Evolutionary conservation across 129 eudicot species (phyloP).

Genomic region (Artemisia argyi): DNA sequence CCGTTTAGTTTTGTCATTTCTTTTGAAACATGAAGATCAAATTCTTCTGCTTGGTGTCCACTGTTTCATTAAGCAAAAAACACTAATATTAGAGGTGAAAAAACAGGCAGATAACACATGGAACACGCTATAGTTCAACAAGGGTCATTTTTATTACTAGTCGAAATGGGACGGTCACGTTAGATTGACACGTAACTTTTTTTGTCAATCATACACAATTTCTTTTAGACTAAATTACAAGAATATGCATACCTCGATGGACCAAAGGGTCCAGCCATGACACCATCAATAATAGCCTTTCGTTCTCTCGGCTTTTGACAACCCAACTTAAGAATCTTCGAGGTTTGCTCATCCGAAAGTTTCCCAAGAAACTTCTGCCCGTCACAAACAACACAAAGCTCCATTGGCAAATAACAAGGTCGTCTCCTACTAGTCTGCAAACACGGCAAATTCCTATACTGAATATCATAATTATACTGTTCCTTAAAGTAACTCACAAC

Average conservation of each 20-base stretch:
- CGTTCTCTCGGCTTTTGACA: conserved; percentile 85
- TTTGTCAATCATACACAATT: neutral
- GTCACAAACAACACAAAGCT: conserved; percentile 89
- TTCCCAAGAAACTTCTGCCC: conserved; percentile 96
- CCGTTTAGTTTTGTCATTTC: conserved; percentile 87
- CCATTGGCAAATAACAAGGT: conserved; percentile 95
- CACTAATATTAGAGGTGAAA: neutral
- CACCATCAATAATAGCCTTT: conserved; percentile 70
- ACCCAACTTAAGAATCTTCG: conserved; percentile 75
- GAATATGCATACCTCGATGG: conserved; percentile 64
- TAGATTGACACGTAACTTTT: neutral
- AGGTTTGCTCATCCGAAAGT: conserved; percentile 93
- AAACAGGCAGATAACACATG: neutral
- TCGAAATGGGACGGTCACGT: neutral
- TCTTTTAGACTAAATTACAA: neutral
- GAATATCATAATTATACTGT: conserved; percentile 78
- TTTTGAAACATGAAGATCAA: conserved; percentile 58
- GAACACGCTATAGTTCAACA: too few relatives aligned
- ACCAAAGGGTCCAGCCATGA: conserved; percentile 89
- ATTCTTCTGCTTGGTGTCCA: conserved; percentile 67
- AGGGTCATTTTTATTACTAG: too few relatives aligned
- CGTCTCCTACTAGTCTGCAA: conserved; percentile 84
- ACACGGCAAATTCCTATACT: conserved; percentile 75
- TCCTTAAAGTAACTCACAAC: conserved; percentile 76
- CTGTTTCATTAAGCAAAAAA: conserved; percentile 34